A percentile compares a stretch with the other conserved stretches of the same genome.
Conservation (phyloP, 495 filamentous ascomycete genomes). For the Aspergillus incahuasiensis region DNA sequence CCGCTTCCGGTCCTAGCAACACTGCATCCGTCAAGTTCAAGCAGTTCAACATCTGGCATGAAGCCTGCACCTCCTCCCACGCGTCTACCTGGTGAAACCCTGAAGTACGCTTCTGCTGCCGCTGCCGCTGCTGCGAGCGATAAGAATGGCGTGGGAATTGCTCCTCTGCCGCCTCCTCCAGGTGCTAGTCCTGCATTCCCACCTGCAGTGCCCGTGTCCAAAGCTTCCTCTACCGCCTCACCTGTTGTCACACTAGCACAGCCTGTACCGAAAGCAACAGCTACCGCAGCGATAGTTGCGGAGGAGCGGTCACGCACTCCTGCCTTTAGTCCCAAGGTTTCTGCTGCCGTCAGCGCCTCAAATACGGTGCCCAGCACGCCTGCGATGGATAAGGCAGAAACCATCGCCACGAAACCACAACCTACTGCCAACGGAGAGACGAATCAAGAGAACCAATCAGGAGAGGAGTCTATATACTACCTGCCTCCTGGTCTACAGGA, state of each 20-base stretch:
- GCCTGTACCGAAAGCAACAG: constrained; percentile 43
- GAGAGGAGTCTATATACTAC: constrained; percentile 90
- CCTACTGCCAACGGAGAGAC: constrained; percentile 32
- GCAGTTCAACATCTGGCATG: constrained; percentile 67
- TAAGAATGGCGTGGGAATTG: constrained; percentile 82
- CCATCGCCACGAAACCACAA: constrained; percentile 19
- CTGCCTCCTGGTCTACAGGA: constrained; percentile 88
- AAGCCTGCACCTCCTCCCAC: constrained; percentile 88
- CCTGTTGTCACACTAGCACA: constrained; percentile 51
- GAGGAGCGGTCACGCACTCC: constrained; percentile 51
- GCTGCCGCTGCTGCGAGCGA: constrained; percentile 92
- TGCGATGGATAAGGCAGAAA: constrained; percentile 41
- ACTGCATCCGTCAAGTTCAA: constrained; percentile 48
- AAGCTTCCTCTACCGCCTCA: constrained; percentile 48
- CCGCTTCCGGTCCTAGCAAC: constrained; percentile 88
- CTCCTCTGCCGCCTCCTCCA: constrained; percentile 86
- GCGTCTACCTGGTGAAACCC: constrained; percentile 76
- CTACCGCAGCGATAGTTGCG: constrained; percentile 28
- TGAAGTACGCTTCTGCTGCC: constrained; percentile 95
- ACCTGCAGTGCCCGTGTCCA: constrained; percentile 38
- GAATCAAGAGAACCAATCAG: constrained; percentile 34
- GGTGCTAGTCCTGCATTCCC: constrained; percentile 49
- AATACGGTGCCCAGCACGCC: constrained; percentile 40
- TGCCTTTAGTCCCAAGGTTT: constrained; percentile 34
- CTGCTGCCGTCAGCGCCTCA: constrained; percentile 22